Base-by-base conservation (phyloP, 129 eudicot genomes). In the Lonicera japonica region DNA sequence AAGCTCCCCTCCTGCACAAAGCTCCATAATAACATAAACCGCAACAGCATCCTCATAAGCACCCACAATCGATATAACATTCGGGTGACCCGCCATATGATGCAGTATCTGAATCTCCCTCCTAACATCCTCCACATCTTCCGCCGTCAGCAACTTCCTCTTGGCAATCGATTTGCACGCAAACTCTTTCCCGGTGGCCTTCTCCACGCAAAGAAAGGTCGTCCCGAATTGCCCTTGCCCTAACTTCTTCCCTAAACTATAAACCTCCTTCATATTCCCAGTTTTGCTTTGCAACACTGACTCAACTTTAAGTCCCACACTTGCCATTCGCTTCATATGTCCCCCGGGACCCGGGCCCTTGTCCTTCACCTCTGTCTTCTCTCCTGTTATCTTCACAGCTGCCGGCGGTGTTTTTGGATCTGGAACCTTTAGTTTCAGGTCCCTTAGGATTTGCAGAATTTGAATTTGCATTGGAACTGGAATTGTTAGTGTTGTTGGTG, bases 81-180 rank as follows among this genome's bases (percentile, higher is more conserved):
- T 79, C 1, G 89, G 85, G 58, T 90, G 85, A 1, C 97, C 94
- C 1, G 87, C 80, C 67, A 90, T 62, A 54, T 90, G 97, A 62
- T 90, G 94, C 95, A 90, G 81, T 54, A 90, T 86, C 75, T 84
- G 95, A 69, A 90, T 83, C 69, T 90, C 97, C 65, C 87, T 86
- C 63, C 95, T 79, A 39, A 86, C 95, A 79, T 86, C 92, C 75
- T 90, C 97, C 54, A 86, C 82, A 58, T 90, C 95, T 50, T 90
- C 97, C 41, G 68, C 56, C n/a, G 78, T 74, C 1, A 64, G 51
- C 67, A 90, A 68, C 57, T 82, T 81, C 64, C 97, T 67, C 66
- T 90, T 90, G 0, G 95, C 92, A 41, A 90, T 80, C 0, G 92
- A 72, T 60, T 90, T 90, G 66, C 95, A 90, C 0, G 97, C 97